Evolutionary conservation across 371 early-diverging fungal genomes (phyloP), one percentile per base, ranked within the genome.

Genomic region (Mucor mucedo): DNA sequence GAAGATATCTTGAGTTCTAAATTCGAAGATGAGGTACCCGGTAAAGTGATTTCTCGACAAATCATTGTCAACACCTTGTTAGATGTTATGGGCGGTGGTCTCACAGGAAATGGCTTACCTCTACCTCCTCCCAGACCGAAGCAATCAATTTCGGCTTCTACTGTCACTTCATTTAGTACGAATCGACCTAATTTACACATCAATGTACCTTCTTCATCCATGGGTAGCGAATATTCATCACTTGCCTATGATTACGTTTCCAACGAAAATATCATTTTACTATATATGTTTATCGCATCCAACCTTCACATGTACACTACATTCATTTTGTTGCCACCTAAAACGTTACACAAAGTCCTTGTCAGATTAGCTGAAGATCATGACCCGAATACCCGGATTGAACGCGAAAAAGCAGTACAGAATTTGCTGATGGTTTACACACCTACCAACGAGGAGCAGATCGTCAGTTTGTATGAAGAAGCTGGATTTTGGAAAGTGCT

Each of bases 401-500:
- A 89, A 58, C 83, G 94, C 1, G 87, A 94, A 58, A 55, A 71
- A 14, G 91, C 91, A 1, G 84, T 92, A 0, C 81, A 88, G 66
- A 83, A 81, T 8, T 60, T 93, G 3, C 66, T 93, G 4, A 78
- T 82, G 1, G 84, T 87, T 2, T 89, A 85, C 69, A 82, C 82
- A 4, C 88, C 89, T 10, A 62, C 66, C 11, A 85, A 90, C 50
- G 80, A 85, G 35, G 82, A 83, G 9, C 73, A 72, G 21, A 82
- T 90, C 70, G 72, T 87, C 39, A 39, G 69, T 2, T 62, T 85
- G 13, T 92, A 88, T 62, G 87, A 89, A 66, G 74, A 84, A 30
- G 89, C 88, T 5, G 84, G 86, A 0, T 89, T 92, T 66, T 94
- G 89, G 87, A 78, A 84, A 52, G 88, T 92, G 7, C 69, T 89